These are phyloP conservation scores for Ampelocalamus luodianensis DNA, from an alignment of 176 grass and related monocot genomes.

Conservation along the genomic window DNA sequence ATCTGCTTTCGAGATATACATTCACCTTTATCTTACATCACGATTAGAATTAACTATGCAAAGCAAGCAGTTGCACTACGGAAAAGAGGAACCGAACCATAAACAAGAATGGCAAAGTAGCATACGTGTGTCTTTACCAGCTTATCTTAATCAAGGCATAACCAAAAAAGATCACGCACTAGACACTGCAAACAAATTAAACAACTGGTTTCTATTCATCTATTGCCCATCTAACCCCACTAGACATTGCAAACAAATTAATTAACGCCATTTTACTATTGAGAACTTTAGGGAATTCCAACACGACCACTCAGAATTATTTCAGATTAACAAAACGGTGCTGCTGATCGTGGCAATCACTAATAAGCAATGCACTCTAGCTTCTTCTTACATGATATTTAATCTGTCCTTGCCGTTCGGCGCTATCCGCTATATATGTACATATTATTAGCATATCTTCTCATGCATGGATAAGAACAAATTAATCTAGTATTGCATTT, in stretches of 20 bases:
- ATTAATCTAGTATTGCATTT: too few species aligned
- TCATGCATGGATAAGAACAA: too few species aligned
- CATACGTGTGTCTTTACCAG: background rate
- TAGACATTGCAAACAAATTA: background rate
- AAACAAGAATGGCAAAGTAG: conserved; percentile 19
- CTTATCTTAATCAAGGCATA: too few species aligned
- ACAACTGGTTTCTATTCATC: background rate
- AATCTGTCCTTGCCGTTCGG: background rate
- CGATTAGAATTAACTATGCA: background rate
- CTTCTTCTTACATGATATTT: background rate
- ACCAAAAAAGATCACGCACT: background rate
- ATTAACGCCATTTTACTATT: background rate
- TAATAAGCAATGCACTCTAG: background rate
- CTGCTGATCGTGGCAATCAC: background rate
- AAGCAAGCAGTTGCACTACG: background rate
- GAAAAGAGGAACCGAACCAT: background rate
- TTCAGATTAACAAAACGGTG: background rate
- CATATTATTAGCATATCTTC: background rate
- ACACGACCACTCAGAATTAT: background rate
- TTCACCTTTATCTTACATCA: background rate
- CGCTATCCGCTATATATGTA: background rate
- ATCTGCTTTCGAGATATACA: background rate
- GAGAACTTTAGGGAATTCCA: conserved; percentile 6
- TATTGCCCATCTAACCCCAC: conserved; percentile 25
- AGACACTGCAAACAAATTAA: too few species aligned